Base-by-base conservation (phyloP, 129 eudicot species). In the Oenanthe sinensis region DNA sequence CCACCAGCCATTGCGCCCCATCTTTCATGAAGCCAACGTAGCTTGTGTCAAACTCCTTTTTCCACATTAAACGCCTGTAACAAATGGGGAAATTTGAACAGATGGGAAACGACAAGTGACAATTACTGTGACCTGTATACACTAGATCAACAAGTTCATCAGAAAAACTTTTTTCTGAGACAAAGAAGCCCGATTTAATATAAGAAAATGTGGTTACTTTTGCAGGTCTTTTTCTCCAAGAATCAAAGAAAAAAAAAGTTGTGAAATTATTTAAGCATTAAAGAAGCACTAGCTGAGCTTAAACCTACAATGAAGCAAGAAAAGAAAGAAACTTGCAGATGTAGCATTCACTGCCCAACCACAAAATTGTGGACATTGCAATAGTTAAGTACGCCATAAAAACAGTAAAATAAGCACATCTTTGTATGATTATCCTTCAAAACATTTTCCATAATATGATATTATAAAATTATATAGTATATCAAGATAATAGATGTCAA, bases 1-100 rank as follows among this genome's bases (percentile, higher is more conserved):
- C 89, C 26, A 87, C 88, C 42, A 90, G 84, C 91, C 94, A 90
- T 69, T 90, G 89, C 16, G 94, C 94, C 47, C 94, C 94, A 78
- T 90, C 94, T 80, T 84, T 78, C 89, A 86, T 90, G 88, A 90
- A 90, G 15, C 91, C 94, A 14, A 86, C 89, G 67, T 83, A 87
- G 81, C 91, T 90, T 16, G 95, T 79, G 80, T 90, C 95, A 30
- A 87, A 90, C 77, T 60, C 90, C 86, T 86, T 87, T 77, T 85
- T 87, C 82, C 78, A 87, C 95, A 90, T 90, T 26, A 90, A 88
- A 67, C 81, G 77, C 75, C 95, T 90, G 86, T 63, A 86, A 77
- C 47, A 74, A 13, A 28, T 0, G 75, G 75, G 26, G 75, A 12
- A 33, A 55, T 3, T 45, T 45, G 14, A 16, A 73, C 36, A 76